Conservation (phyloP, 305 asterid species). For the Fraxinus albicans region DNA sequence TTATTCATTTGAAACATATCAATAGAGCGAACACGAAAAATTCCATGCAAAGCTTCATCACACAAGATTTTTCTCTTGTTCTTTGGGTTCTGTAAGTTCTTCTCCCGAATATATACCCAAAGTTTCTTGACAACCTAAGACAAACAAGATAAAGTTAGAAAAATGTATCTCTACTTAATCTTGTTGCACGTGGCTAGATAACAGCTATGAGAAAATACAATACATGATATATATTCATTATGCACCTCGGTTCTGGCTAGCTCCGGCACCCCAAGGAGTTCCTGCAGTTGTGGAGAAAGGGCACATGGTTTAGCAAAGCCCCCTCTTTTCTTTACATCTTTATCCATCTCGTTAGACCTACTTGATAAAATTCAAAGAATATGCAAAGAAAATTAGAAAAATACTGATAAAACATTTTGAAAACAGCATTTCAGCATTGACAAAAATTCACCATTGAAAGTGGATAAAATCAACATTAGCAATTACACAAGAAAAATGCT, state of each 20-base stretch:
- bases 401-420: background rate
- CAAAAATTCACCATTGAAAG: background rate
- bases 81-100: slow-evolving; percentile 44
- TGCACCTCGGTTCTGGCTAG: slow-evolving; percentile 51
- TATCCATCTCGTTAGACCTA: slow-evolving; percentile 26
- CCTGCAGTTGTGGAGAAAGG: slow-evolving; percentile 51
- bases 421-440: background rate
- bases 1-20: slow-evolving; percentile 53
- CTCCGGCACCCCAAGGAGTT: slow-evolving; percentile 41
- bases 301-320: slow-evolving; percentile 46
- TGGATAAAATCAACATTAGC: background rate
- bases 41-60: slow-evolving; percentile 33
- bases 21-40: slow-evolving; percentile 36
- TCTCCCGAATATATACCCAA: slow-evolving; percentile 44
- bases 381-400: background rate
- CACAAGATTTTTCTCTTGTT: slow-evolving; percentile 42
- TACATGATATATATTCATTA: background rate
- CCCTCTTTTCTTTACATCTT: slow-evolving; percentile 28
- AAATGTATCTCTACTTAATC: background rate
- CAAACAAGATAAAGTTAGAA: background rate
- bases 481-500: background rate
- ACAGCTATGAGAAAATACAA: background rate
- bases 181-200: background rate
- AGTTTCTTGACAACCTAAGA: slow-evolving; percentile 47
- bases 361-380: slow-evolving; percentile 8